A percentile compares a stretch with the other conserved stretches of the same genome.
These are phyloP conservation scores for Verticillium isaacii DNA, from an alignment of 2,329 filamentous ascomycete genomes.

Conservation along the genomic window DNA sequence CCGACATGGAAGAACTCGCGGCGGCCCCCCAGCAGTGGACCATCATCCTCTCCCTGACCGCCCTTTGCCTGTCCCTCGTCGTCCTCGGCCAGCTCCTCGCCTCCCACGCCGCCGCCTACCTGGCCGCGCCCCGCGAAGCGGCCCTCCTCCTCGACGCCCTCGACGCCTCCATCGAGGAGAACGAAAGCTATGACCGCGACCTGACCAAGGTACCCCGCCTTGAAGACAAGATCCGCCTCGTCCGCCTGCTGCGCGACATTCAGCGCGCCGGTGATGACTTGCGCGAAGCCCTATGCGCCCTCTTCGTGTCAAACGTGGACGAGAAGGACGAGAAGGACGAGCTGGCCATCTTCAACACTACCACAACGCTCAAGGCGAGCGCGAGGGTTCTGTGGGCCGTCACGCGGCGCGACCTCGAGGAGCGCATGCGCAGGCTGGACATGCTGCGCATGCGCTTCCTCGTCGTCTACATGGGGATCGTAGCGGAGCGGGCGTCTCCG, in stretches of 20 bases:
- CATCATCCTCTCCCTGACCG: constrained; percentile 53
- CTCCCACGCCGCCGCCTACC: constrained; percentile 51
- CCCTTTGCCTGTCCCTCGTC: constrained; percentile 50
- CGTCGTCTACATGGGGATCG: constrained; percentile 58
- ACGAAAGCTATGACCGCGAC: constrained; percentile 59
- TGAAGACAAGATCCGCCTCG: constrained; percentile 58
- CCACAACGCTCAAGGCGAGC: constrained; percentile 36
- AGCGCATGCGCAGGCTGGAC: constrained; percentile 54
- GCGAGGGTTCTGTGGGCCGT: constrained; percentile 55
- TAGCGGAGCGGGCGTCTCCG: constrained; percentile 34
- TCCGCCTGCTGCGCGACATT: constrained; percentile 55
- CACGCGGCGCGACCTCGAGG: constrained; percentile 49
- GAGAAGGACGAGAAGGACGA: constrained; percentile 31
- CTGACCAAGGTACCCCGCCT: constrained; percentile 52
- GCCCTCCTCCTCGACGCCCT: constrained; percentile 53
- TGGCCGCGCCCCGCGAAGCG: constrained; percentile 54
- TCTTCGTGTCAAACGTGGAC: constrained; percentile 32
- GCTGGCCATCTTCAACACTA: constrained; percentile 11
- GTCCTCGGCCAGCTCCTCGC: constrained; percentile 47
- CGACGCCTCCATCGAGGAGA: constrained; percentile 59
- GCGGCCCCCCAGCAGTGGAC: constrained; percentile 45
- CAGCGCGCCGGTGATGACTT: constrained; percentile 56
- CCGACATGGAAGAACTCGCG: constrained; percentile 45
- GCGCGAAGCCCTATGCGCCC: constrained; percentile 51
- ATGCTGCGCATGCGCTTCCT: constrained; percentile 61